Conservation (phyloP, 2,329 filamentous ascomycete genomes). For the Ilyonectria destructans region DNA sequence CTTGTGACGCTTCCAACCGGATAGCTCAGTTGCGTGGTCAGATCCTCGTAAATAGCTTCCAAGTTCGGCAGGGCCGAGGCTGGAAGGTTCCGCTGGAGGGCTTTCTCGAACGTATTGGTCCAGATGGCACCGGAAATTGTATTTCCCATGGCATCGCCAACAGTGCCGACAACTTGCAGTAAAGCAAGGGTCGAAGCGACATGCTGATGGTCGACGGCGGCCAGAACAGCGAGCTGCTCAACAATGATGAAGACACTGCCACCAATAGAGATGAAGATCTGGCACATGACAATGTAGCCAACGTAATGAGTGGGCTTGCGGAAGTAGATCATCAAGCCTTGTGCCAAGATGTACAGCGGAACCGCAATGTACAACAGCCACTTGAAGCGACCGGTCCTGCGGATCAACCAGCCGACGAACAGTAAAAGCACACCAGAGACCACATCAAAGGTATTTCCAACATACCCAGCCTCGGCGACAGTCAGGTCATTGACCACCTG, state of each 20-base stretch:
- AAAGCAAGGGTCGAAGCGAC: constrained; percentile 48
- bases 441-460: constrained; percentile 62
- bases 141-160: constrained; percentile 44
- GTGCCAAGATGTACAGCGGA: constrained; percentile 67
- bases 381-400: constrained; percentile 66
- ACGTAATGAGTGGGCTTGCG: constrained; percentile 54
- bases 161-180: constrained; percentile 40
- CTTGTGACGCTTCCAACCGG: constrained; percentile 60
- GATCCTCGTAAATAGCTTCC: constrained; percentile 66
- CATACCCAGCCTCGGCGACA: constrained; percentile 63
- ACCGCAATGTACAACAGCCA: constrained; percentile 63
- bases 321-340: constrained; percentile 57
- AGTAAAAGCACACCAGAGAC: constrained; percentile 63
- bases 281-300: constrained; percentile 63
- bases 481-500: constrained; percentile 65
- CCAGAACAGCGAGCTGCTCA: constrained; percentile 43
- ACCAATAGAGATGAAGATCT: constrained; percentile 65
- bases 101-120: constrained; percentile 51
- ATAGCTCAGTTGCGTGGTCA: constrained; percentile 67
- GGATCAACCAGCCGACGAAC: constrained; percentile 63
- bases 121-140: constrained; percentile 49
- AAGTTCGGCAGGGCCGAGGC: constrained; percentile 53
- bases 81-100: constrained; percentile 68
- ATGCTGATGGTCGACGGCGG: constrained; percentile 49
- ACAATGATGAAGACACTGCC: constrained; percentile 64